phyloP scores from a whole-genome alignment of 129 eudicot species.

The Flaveria linearis region DNA sequence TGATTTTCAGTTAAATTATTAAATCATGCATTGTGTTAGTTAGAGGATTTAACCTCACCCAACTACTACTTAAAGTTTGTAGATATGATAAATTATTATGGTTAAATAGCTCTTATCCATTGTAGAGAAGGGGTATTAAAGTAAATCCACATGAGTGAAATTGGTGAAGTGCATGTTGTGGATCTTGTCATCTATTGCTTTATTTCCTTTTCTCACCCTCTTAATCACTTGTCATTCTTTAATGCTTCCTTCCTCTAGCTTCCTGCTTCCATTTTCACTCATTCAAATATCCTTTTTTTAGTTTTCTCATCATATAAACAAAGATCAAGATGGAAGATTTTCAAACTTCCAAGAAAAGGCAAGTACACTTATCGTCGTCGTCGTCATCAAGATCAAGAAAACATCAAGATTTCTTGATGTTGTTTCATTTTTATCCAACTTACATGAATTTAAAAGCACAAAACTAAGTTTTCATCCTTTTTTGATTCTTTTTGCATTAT shows the following conservation, averaged over 20 bases:
- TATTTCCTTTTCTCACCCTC: conserved; percentile 38
- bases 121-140: conserved; percentile 26
- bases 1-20: background rate
- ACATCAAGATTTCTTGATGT: background rate
- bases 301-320: conserved; percentile 8
- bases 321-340: conserved; percentile 30
- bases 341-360: conserved; percentile 71
- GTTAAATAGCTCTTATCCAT: conserved; percentile 28
- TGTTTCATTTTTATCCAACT: background rate
- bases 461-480: conserved; percentile 13
- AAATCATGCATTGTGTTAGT: conserved; percentile 26
- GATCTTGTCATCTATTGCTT: conserved; percentile 40
- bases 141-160: conserved; percentile 30
- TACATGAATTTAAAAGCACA: conserved; percentile 14
- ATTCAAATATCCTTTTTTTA: background rate
- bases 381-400: background rate
- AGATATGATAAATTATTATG: conserved; percentile 20
- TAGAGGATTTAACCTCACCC: conserved; percentile 26
- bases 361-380: background rate
- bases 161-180: conserved; percentile 40
- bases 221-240: conserved; percentile 38
- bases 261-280: conserved; percentile 24
- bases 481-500: conserved; percentile 24
- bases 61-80: conserved; percentile 26
- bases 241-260: conserved; percentile 34